Evolutionary conservation across 2,329 filamentous ascomycete genomes (phyloP), one percentile per base, ranked within the genome.

Genomic region (Hymenoscyphus fructigenus): DNA sequence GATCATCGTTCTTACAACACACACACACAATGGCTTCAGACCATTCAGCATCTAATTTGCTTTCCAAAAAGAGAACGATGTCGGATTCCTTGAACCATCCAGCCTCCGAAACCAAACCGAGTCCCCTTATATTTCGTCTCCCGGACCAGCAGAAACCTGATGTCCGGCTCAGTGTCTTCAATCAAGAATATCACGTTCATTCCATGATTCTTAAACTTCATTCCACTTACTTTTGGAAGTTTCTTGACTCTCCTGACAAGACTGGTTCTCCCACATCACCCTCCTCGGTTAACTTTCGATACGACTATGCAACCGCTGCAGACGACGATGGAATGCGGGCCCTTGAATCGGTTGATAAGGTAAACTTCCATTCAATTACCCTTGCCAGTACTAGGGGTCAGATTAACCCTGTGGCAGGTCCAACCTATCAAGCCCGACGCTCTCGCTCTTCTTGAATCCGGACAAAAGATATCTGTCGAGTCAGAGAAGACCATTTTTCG

Each of bases 151-250:
- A 41, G n/a, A 47, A 7, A 9, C 34, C 50, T 44, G 56, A 62
- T 20, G 12, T 53, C 20, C 62, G 62, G 9, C 14, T 68, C 5
- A 23, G 12, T 7, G 65, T 65, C 9, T 64, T 65, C 29, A 29
- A 29, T 17, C n/a, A 62, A 34, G 61, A 36, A 20, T 61, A 60
- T 60, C 63, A 69, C 63, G 63, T 67, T 57, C 66, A 65, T 36
- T 66, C 66, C 2, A 44, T 57, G 1, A 32, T 68, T 10, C 20
- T 67, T 3, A 65, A 65, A 47, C 61, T 68, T 1, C 10, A 68
- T 17, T 65, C 65, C 2, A 53, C 28, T n/a, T 65, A 63, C 17
- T 65, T 68, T 20, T 55, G 62, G 10, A 47, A 53, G 50, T 64
- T 66, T 44, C 20, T 66, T 3, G 60, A 67, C 28, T 56, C 58